Evolutionary conservation across 2,329 filamentous ascomycete species (phyloP), one percentile per base, ranked within the genome.

Genomic region (Xylaria digitata): DNA sequence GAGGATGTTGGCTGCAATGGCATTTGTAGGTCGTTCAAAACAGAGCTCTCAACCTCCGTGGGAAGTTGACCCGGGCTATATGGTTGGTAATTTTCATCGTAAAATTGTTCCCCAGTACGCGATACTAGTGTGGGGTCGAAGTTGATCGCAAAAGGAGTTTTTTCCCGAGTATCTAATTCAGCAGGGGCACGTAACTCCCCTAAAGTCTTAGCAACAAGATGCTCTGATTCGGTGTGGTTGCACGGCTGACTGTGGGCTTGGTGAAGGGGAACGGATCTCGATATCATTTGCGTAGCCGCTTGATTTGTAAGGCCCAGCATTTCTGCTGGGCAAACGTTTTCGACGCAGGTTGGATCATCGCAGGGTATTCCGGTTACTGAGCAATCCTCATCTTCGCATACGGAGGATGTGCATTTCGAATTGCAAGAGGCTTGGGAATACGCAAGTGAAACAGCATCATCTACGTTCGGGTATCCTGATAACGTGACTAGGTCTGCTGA

Each of bases 211-310:
- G 76, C 76, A 48, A 74, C 75, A 48, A 74, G 71, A 42, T 78
- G 76, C 43, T 78, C 76, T 6, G 75, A 72, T 45, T 75, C 68
- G 8, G 74, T 76, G 61, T 76, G 74, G 55, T 75, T 75, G 52
- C 73, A 75, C 13, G 69, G 69, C 34, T 69, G 74, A 23, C 52
- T 56, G 26, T 74, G 71, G 15, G 54, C 46, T 40, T 58, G 49
- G n/a, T 63, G 50, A 40, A 63, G 55, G 13, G 21, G 45, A 6
- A 15, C 15, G 17, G n/a, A 23, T 50, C 13, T 49, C 15, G 60
- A 43, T n/a, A 9, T 6, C n/a, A 49, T 15, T 40, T 61, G 53
- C 6, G 52, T 43, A 2, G 48, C 11, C 4, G 9, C 3, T 17
- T 60, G 62, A n/a, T 56, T 52, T 55, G 56, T 42, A 15, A 58